phyloP scores from a whole-genome alignment of 192 early-diverging fungal species.

The Phlyctochytrium bullatum region DNA sequence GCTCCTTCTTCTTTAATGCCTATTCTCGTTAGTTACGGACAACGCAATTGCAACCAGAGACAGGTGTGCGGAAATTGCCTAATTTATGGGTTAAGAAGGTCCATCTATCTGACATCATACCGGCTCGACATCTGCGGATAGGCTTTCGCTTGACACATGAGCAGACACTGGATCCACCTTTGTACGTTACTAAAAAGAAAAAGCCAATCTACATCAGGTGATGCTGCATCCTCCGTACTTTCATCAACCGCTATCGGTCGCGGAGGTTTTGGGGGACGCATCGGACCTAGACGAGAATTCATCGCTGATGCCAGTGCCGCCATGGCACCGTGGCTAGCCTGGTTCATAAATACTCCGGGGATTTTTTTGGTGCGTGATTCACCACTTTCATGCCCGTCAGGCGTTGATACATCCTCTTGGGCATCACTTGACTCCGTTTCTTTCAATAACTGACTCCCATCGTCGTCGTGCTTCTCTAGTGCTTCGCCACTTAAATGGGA shows the following conservation, averaged over 20 bases:
- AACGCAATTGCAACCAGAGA: too few species aligned
- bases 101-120: too few species aligned
- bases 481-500: background rate
- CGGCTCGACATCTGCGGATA: too few species aligned
- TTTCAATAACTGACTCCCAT: background rate
- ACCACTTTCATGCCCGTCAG: too few species aligned
- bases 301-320: constrained; percentile 43
- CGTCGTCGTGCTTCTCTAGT: background rate
- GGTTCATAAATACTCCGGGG: constrained; percentile 38
- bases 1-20: constrained; percentile 40
- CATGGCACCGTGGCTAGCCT: constrained; percentile 39
- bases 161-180: too few species aligned
- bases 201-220: too few species aligned
- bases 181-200: too few species aligned
- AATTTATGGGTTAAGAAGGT: too few species aligned
- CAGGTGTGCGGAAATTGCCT: too few species aligned
- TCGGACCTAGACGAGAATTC: constrained; percentile 11
- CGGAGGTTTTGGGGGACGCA: background rate
- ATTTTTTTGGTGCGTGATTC: constrained; percentile 32
- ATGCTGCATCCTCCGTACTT: too few species aligned
- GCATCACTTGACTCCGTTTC: background rate
- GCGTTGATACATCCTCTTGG: background rate
- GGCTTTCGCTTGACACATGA: too few species aligned
- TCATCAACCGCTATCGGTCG: too few species aligned
- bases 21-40: constrained; percentile 6